Evolutionary conservation across 2,329 filamentous ascomycete genomes (phyloP).

Genomic region (Elsinoe batatas): DNA sequence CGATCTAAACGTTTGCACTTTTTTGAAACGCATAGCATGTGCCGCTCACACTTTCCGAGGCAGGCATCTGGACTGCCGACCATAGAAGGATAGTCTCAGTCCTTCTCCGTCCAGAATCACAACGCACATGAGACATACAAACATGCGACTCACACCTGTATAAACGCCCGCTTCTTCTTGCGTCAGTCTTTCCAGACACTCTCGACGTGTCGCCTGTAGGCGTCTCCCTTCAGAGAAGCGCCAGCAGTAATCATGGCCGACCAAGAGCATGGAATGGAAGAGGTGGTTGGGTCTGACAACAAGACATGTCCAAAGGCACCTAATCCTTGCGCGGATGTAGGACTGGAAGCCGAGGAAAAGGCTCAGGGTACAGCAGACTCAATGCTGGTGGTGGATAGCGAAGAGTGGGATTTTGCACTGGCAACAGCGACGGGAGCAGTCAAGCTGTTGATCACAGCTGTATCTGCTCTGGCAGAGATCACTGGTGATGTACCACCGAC

Average conservation of each 20-base stretch:
- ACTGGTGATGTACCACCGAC: constrained; percentile 74
- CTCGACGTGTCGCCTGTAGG: background rate
- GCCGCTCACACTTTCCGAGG: constrained; percentile 7
- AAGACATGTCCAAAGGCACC: constrained; percentile 7
- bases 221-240: background rate
- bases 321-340: constrained; percentile 13
- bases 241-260: background rate
- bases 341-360: constrained; percentile 14
- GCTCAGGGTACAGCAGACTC: constrained; percentile 18
- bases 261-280: background rate
- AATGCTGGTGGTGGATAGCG: constrained; percentile 23
- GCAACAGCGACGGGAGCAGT: constrained; percentile 66
- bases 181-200: background rate
- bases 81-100: background rate
- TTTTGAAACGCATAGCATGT: constrained; percentile 10
- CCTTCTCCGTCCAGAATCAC: background rate
- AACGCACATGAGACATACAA: constrained; percentile 6
- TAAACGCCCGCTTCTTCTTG: constrained; percentile 3
- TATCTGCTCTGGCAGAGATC: constrained; percentile 53
- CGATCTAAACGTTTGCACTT: constrained; percentile 5
- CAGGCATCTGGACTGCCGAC: background rate
- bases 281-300: background rate
- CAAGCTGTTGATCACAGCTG: constrained; percentile 58
- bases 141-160: constrained; percentile 1
- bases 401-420: constrained; percentile 58